Evolutionary conservation across 2,329 filamentous ascomycete species (phyloP), one percentile per base, ranked within the genome.

Genomic region (Teratosphaeria nubilosa): DNA sequence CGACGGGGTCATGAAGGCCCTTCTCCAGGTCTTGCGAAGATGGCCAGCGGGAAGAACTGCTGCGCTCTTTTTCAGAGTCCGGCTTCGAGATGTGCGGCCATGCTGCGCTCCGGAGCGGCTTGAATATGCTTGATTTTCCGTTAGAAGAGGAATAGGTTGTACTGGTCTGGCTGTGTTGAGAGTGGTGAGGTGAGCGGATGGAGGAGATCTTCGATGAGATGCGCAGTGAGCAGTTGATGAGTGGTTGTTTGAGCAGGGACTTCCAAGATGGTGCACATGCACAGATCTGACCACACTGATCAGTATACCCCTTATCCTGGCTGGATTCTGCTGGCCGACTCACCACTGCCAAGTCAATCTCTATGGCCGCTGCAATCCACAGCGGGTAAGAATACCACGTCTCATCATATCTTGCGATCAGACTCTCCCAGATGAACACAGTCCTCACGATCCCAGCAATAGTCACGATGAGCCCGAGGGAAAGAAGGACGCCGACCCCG

Each of bases 321-420:
- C 31, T 1, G 1, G 24, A 14, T 24, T n/a, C 31, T 5, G 51
- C 31, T 20, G 51, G 24, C 25, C 22, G 11, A 54, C 58, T 51
- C 54, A 59, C 55, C n/a, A 78, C 71, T 10, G 74, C 76, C 6
- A 78, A 60, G 59, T 78, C 74, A 13, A 78, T 74, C 61, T 78
- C 76, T 2, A 78, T 71, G 0, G 74, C 73, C 3, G 76, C 75
- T 54, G 70, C 70, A 14, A 78, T 77, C 74, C 75, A 78, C 0
- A 78, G 64, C 3, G 74, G 74, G 66, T 76, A 77, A 2, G 73
- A 68, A 57, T 70, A 74, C 76, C 76, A 78, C 1, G 75, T 76
- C 57, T 72, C 69, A 55, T 78, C 76, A 60, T 74, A 77, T 55
- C 69, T 73, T 1, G 60, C 63, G 9, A 76, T 68, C 5, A 78